Evolutionary conservation across 2,329 filamentous ascomycete species (phyloP).

Genomic region (Colletotrichum karsti): DNA sequence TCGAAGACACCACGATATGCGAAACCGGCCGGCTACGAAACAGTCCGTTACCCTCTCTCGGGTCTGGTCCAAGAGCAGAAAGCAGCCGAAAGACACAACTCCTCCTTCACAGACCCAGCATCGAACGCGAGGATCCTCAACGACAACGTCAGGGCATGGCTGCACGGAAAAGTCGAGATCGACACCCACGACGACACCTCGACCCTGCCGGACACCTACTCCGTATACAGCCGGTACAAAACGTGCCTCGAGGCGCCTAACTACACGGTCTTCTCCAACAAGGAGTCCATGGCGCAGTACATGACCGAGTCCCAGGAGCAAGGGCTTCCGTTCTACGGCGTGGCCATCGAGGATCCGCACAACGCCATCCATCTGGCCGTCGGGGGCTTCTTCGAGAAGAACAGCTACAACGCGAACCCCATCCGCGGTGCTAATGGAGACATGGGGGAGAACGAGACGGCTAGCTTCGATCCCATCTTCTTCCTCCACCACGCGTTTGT

Average conservation of each 20-base stretch:
- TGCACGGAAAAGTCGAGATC: background rate
- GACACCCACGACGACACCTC: background rate
- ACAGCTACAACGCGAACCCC: background rate
- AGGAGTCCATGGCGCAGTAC: background rate
- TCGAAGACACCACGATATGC: slow-evolving; percentile 19
- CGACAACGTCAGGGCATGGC: slow-evolving; percentile 12
- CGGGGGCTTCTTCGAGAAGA: slow-evolving; percentile 32
- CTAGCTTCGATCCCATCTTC: slow-evolving; percentile 29
- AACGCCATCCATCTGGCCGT: slow-evolving; percentile 38
- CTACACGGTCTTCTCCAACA: background rate
- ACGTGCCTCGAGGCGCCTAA: background rate
- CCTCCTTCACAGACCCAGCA: background rate
- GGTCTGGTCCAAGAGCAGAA: slow-evolving; percentile 32
- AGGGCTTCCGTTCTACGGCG: background rate
- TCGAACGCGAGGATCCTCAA: background rate
- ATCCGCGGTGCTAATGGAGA: slow-evolving; percentile 37
- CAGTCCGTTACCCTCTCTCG: slow-evolving; percentile 35
- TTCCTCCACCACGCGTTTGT: background rate
- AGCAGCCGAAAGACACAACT: slow-evolving; percentile 22
- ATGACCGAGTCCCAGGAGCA: background rate
- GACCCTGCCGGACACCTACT: background rate
- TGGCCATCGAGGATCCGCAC: slow-evolving; percentile 35
- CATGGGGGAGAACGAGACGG: slow-evolving; percentile 42
- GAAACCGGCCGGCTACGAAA: slow-evolving; percentile 32
- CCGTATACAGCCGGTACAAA: background rate